Conservation (phyloP, 116 monocot species). For the Zostera marina region DNA sequence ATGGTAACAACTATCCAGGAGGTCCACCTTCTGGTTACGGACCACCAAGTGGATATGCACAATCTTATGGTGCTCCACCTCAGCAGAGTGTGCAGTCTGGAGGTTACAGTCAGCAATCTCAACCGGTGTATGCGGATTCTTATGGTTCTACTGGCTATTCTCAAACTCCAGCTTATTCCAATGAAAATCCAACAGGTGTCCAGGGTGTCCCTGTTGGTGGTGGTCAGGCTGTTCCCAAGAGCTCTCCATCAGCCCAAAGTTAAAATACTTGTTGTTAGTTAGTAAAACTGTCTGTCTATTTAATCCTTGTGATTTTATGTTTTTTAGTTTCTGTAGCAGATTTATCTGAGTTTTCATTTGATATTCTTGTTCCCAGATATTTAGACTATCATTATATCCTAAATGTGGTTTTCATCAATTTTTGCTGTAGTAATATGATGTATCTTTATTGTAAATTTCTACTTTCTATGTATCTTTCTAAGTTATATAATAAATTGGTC, state of each 20-base stretch:
- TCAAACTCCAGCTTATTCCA: constrained; percentile 3
- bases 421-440: too few relatives aligned
- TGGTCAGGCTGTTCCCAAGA: constrained; percentile 2
- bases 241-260: not conserved
- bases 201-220: constrained; percentile 2
- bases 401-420: too few relatives aligned
- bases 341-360: too few relatives aligned
- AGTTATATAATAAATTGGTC: too few relatives aligned
- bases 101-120: constrained; percentile 6
- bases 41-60: not conserved
- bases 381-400: too few relatives aligned
- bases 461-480: too few relatives aligned
- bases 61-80: constrained; percentile 1
- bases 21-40: constrained; percentile 1
- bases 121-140: constrained; percentile 3
- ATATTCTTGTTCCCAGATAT: too few relatives aligned
- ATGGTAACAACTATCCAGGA: not conserved
- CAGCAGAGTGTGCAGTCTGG: not conserved
- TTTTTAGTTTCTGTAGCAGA: too few relatives aligned
- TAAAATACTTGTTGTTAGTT: not conserved
- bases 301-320: too few relatives aligned
- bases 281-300: too few relatives aligned
- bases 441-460: too few relatives aligned
- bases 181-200: not conserved
- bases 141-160: constrained; percentile 7